Conservation (phyloP, 2,329 filamentous ascomycete genomes). For the Neonectria hederae region DNA sequence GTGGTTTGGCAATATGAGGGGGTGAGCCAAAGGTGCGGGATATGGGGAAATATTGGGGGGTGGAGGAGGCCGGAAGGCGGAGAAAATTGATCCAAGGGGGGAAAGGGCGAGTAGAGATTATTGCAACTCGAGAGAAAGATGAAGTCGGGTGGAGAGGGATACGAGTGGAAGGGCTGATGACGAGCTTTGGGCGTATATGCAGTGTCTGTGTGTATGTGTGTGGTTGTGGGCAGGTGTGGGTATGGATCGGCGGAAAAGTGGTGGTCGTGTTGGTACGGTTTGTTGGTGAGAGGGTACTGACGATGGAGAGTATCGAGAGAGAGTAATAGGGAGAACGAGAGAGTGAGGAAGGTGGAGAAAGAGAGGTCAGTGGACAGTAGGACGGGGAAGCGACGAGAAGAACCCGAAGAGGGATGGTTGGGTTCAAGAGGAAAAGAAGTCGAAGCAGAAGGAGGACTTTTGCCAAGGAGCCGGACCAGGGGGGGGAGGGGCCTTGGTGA, state of each 20-base stretch:
- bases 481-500: background rate
- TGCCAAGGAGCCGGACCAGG: background rate
- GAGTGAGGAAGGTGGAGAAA: background rate
- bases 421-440: slow-evolving; percentile 20
- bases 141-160: background rate
- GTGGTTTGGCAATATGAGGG: slow-evolving; percentile 7
- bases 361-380: background rate
- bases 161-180: background rate
- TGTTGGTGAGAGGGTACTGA: background rate
- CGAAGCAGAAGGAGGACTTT: slow-evolving; percentile 1
- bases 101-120: too few species aligned
- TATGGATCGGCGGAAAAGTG: slow-evolving; percentile 15
- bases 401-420: background rate
- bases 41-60: background rate
- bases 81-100: background rate
- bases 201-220: too few species aligned
- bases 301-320: background rate
- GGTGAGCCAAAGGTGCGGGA: slow-evolving; percentile 14
- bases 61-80: background rate
- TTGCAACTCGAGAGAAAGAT: background rate
- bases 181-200: background rate
- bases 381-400: background rate
- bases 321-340: background rate
- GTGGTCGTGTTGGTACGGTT: background rate
- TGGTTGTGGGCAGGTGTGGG: slow-evolving; percentile 13